These are phyloP conservation scores for Sphaceloma murrayae DNA, from an alignment of 2,329 filamentous ascomycete species.

Conservation along the genomic window DNA sequence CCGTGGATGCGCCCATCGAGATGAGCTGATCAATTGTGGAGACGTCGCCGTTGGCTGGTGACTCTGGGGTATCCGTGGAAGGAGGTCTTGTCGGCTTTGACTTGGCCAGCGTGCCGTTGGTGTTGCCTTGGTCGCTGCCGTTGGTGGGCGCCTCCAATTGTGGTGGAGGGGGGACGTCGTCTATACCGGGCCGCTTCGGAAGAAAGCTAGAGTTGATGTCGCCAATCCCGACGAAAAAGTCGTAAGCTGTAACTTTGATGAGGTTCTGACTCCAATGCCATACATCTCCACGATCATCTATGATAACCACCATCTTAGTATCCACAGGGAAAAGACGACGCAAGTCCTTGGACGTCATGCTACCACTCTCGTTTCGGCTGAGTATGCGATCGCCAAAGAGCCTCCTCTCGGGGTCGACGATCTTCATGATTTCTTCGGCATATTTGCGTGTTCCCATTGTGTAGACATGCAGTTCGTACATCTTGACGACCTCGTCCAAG, in stretches of 20 bases:
- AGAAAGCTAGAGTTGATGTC: slow-evolving; percentile 98
- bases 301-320: slow-evolving; percentile 98
- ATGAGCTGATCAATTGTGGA: slow-evolving; percentile 64
- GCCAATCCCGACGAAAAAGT: slow-evolving; percentile 96
- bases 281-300: slow-evolving; percentile 92
- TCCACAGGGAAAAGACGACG: slow-evolving; percentile 90
- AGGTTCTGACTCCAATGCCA: slow-evolving; percentile 91
- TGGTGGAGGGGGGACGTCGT: slow-evolving; percentile 24
- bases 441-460: slow-evolving; percentile 99
- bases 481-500: slow-evolving; percentile 61
- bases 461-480: slow-evolving; percentile 96
- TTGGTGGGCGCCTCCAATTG: too few relatives aligned
- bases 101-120: too few relatives aligned
- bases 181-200: slow-evolving; percentile 56
- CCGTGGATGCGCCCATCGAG: slow-evolving; percentile 63
- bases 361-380: slow-evolving; percentile 94
- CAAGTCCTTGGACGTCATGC: slow-evolving; percentile 79
- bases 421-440: slow-evolving; percentile 78
- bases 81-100: slow-evolving; percentile 3
- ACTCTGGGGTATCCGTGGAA: background rate
- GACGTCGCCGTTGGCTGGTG: slow-evolving; percentile 34
- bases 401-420: slow-evolving; percentile 81
- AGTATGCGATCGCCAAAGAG: slow-evolving; percentile 92
- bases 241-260: slow-evolving; percentile 89
- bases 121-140: too few relatives aligned